phyloP scores from a whole-genome alignment of 345 rosid genomes.

The Citrus trifoliata region DNA sequence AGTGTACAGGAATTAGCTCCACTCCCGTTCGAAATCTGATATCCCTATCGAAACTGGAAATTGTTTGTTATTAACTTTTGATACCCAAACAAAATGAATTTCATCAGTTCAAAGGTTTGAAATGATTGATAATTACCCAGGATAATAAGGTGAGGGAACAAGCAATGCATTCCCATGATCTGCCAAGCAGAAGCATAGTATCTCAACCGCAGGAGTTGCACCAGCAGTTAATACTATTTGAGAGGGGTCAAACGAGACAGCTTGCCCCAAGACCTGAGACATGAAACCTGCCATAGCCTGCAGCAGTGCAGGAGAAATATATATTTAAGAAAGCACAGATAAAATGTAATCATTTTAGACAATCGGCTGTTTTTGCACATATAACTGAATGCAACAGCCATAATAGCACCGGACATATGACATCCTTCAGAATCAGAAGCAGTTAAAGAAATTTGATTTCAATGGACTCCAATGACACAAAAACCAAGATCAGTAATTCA shows the following conservation, averaged over 20 bases:
- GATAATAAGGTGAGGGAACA: slow-evolving; percentile 85
- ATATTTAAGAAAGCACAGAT: slow-evolving; percentile 1
- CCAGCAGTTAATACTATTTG: slow-evolving; percentile 74
- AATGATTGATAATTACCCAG: slow-evolving; percentile 52
- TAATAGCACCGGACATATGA: not conserved
- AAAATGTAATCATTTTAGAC: not conserved
- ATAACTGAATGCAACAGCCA: not conserved
- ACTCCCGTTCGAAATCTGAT: slow-evolving; percentile 76
- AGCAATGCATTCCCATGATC: slow-evolving; percentile 90
- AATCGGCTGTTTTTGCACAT: not conserved
- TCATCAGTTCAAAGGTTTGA: not conserved
- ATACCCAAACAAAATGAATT: not conserved
- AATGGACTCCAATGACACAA: not conserved
- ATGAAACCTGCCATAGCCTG: slow-evolving; percentile 88
- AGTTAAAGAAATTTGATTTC: not conserved
- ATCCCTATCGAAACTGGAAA: slow-evolving; percentile 86
- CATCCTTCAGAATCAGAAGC: not conserved
- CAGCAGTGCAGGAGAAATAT: slow-evolving; percentile 23
- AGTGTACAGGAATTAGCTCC: slow-evolving; percentile 82
- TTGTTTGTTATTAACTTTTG: slow-evolving; percentile 8
- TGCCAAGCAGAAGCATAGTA: slow-evolving; percentile 80
- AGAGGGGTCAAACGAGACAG: slow-evolving; percentile 62
- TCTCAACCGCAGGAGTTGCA: slow-evolving; percentile 88
- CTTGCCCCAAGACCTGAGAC: slow-evolving; percentile 57
- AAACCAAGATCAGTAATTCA: not conserved